A percentile compares a stretch with the other conserved stretches of the same genome.
Evolutionary conservation across 352 stramenopile species (phyloP).

Genomic region (Globisporangium acanthophoron): DNA sequence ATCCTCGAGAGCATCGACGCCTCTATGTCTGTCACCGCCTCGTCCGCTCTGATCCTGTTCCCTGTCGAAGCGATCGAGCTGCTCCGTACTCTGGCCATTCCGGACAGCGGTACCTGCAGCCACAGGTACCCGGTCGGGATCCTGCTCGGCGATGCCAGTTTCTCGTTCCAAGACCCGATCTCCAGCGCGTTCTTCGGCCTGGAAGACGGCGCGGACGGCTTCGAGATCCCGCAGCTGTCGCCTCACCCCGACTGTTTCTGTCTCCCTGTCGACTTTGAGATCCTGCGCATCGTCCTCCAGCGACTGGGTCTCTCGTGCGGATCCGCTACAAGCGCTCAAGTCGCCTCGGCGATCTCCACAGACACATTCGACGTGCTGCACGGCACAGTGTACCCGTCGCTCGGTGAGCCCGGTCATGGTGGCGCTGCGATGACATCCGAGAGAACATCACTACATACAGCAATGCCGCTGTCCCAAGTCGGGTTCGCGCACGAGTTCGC

Average conservation of each 20-base stretch:
- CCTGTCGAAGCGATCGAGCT: constrained; percentile 61
- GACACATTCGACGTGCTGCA: constrained; percentile 79
- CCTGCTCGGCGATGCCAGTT: constrained; percentile 51
- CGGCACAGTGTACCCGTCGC: neutral
- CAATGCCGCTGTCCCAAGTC: constrained; percentile 3
- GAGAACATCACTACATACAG: neutral
- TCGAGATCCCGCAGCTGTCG: constrained; percentile 70
- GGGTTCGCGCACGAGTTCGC: constrained; percentile 39
- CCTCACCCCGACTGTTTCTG: constrained; percentile 81
- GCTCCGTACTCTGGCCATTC: constrained; percentile 25
- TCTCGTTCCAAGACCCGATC: constrained; percentile 58
- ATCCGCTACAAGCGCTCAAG: constrained; percentile 4
- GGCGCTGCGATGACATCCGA: neutral
- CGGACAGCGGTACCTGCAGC: neutral
- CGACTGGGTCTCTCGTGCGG: constrained; percentile 6
- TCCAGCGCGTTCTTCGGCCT: constrained; percentile 47
- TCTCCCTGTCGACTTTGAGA: constrained; percentile 70
- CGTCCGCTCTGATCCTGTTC: constrained; percentile 58
- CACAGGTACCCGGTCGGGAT: constrained; percentile 17
- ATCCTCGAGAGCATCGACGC: constrained; percentile 21
- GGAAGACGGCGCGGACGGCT: constrained; percentile 2
- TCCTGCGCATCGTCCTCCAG: constrained; percentile 43
- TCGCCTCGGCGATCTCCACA: constrained; percentile 34
- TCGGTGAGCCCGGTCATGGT: too few relatives aligned
- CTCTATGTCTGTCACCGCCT: constrained; percentile 1